Evolutionary conservation across 331 rosid species (phyloP).

Genomic region (Malus hybrid): DNA sequence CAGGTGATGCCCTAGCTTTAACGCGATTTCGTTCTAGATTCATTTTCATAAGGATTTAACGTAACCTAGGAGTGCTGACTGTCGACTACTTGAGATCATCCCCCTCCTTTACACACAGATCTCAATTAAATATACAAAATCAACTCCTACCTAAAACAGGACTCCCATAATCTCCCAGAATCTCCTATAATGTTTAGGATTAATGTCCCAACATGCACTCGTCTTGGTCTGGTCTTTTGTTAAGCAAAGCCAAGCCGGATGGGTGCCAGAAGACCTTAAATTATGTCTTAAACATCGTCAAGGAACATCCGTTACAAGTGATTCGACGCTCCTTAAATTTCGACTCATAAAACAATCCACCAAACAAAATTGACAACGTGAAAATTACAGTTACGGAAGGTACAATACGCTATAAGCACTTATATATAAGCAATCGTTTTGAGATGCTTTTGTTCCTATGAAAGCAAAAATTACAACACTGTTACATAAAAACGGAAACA

Average conservation of each 20-base stretch:
- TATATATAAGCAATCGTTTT: background rate
- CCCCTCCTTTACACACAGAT: too few species aligned
- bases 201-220: too few species aligned
- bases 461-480: background rate
- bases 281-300: background rate
- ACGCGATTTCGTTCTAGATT: too few species aligned
- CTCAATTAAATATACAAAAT: too few species aligned
- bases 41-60: too few species aligned
- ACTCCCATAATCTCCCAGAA: too few species aligned
- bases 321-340: background rate
- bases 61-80: fast-evolving
- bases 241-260: too few species aligned
- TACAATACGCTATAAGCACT: background rate
- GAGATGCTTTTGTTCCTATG: background rate
- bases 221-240: too few species aligned
- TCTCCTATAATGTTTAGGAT: too few species aligned
- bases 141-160: too few species aligned
- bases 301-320: background rate
- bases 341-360: background rate
- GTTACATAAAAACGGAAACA: background rate
- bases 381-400: background rate
- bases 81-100: too few species aligned
- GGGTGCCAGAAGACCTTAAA: background rate
- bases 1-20: too few species aligned
- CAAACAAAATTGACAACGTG: background rate